Base-by-base conservation (phyloP, 2,329 filamentous ascomycete genomes). In the Aspergillus carbonarius region DNA sequence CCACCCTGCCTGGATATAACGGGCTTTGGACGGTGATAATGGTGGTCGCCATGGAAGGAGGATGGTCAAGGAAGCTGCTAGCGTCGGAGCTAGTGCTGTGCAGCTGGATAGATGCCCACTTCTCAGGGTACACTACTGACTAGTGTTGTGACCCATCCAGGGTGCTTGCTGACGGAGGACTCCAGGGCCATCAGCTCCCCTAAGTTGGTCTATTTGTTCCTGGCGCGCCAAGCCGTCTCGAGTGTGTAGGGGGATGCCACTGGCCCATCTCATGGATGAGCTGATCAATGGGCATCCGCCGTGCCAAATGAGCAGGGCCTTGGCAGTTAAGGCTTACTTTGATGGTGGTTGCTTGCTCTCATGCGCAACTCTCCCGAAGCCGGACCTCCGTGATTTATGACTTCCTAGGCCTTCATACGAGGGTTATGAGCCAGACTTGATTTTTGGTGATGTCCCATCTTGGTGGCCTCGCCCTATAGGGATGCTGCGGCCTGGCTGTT, bases 301-400 rank as follows among this genome's bases (percentile, higher is more conserved):
- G 27, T 59, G 30, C 40, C 47, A 37, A 57, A 46, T 37, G n/a
- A 27, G 34, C 34, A 49, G 40, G 44, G 27, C 17, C 58, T 62
- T 60, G 63, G 59, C 57, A 37, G 25, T 25, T 42, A 62, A 61
- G 63, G 63, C 63, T 66, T 64, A 58, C 62, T 25, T 27, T 23
- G 3, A 23, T 23, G 23, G 18, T 46, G 35, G 35, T 39, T 39
- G 35, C 15, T 39, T 58, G 35, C 50, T 48, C 35, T 47, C 44
- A 49, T 37, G 37, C 50, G 44, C 42, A 9, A 10, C n/a, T 30
- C 23, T 18, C 17, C 27, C 44, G 27, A 32, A 47, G 17, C 25
- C 13, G n/a, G 37, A 48, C 30, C 17, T 8, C 30, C 23, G n/a
- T 23, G 18, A 39, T 8, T 39, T 35, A 39, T 51, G 34, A 39